Conservation (phyloP, 2,329 filamentous ascomycete species). For the Scedosporium minutisporum region DNA sequence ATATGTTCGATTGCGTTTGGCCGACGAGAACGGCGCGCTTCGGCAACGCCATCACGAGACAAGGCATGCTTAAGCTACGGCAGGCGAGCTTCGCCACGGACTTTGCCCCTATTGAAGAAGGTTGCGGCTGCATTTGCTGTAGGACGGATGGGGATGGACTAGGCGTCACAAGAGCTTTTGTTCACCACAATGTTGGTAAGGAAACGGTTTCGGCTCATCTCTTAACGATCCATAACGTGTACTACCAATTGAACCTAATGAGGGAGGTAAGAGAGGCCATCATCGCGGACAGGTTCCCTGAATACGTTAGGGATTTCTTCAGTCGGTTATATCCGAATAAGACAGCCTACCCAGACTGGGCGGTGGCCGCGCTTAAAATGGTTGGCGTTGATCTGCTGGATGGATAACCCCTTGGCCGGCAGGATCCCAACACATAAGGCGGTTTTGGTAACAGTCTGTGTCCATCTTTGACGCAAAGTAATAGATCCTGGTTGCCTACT, state of each 20-base stretch:
- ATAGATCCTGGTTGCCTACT: no score
- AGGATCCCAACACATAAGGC: not conserved
- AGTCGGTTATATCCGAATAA: constrained; percentile 50
- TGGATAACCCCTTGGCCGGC: not conserved
- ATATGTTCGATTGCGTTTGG: constrained; percentile 99
- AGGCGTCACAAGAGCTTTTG: constrained; percentile 77
- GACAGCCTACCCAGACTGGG: constrained; percentile 73
- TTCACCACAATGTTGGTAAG: constrained; percentile 86
- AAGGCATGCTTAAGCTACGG: constrained; percentile 76
- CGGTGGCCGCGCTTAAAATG: constrained; percentile 62
- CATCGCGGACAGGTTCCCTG: constrained; percentile 69
- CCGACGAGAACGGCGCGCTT: constrained; percentile 93
- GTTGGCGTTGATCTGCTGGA: constrained; percentile 70
- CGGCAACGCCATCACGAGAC: constrained; percentile 79
- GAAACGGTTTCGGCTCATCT: constrained; percentile 84
- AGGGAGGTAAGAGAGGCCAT: constrained; percentile 63
- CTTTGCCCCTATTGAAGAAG: constrained; percentile 74
- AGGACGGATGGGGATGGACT: constrained; percentile 55
- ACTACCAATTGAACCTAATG: constrained; percentile 85
- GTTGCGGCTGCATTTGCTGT: constrained; percentile 75
- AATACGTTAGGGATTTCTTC: constrained; percentile 73
- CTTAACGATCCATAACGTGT: constrained; percentile 91
- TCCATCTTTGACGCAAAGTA: no score
- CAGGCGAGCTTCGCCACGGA: constrained; percentile 67
- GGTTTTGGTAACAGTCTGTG: not conserved